Base-by-base conservation (phyloP, 2,329 filamentous ascomycete genomes). In the Xylaria hypoxylon region DNA sequence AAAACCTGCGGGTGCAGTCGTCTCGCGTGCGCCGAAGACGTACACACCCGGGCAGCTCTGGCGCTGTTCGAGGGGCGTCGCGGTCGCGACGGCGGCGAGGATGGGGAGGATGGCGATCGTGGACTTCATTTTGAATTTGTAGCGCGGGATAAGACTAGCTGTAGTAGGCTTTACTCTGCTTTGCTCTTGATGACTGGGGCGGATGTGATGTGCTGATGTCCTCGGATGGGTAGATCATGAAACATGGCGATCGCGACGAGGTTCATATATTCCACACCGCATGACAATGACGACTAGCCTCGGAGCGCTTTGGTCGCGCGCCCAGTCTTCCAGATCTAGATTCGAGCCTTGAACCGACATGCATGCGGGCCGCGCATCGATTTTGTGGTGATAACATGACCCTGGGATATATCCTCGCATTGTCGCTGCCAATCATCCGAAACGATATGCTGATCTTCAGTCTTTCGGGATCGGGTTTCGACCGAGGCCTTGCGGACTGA, bases 21-120 rank as follows among this genome's bases (percentile, higher is more conserved):
- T 71, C 65, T 71, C 70, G 28, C 70, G 70, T 2, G 70, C 70
- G 7, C 70, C 70, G 52, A 71, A 71, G 52, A 71, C 48, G 56
- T 68, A 70, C 53, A 86, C 76, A 15, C 73, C 68, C 2, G 84
- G 83, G 70, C 84, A 86, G 59, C 71, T 74, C 64, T 77, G 74
- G 28, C 77, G 76, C 51, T 42, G 56, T 19, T 67, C 56, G 8
- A 60, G 10, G 7, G 59, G 64, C 17, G 28, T 62, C 15, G 63
- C 57, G n/a, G 33, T 65, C 22, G 62, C 62, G 40, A 55, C 47
- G 4, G 64, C 64, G 11, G 55, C 59, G 19, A 61, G 56, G 56
- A 53, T 40, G 35, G 61, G 55, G 33, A 67, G 50, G 7, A 40
- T 28, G 17, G 26, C 28, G 13, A 26, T 22, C 3, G 50, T 40